Percentiles rank a stretch among this genome's conserved stretches.
Conservation (phyloP, 768 basidiomycete genomes). For the Lactarius deliciosus region DNA sequence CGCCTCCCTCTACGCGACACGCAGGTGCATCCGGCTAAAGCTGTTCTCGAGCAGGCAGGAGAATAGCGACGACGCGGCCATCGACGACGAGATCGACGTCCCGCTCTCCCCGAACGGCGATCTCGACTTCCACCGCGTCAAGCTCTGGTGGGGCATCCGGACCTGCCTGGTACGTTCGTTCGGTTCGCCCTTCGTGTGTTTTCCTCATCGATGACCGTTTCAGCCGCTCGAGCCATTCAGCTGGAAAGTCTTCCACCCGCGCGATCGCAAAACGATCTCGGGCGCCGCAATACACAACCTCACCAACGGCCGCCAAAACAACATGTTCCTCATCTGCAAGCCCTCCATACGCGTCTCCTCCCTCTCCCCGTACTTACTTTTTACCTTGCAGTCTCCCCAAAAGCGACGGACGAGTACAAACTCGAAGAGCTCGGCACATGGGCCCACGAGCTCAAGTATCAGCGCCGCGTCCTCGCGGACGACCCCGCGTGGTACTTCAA, state of each 20-base stretch:
- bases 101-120: conserved; percentile 25
- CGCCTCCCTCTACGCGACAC: background rate
- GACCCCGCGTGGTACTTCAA: conserved; percentile 23
- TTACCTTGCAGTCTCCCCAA: conserved; percentile 2
- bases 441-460: conserved; percentile 20
- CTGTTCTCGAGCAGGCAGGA: conserved; percentile 18
- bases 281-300: conserved; percentile 25
- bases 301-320: conserved; percentile 16
- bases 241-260: conserved; percentile 21
- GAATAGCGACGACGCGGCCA: background rate
- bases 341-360: background rate
- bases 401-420: conserved; percentile 13
- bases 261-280: conserved; percentile 16
- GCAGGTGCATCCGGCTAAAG: conserved; percentile 28
- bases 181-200: too few relatives aligned
- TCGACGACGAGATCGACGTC: conserved; percentile 28
- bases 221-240: conserved; percentile 25
- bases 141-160: conserved; percentile 25
- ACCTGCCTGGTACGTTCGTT: conserved; percentile 16
- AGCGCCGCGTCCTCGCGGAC: conserved; percentile 17
- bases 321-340: conserved; percentile 10
- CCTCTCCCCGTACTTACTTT: background rate
- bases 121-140: conserved; percentile 25
- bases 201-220: too few relatives aligned
- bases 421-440: conserved; percentile 23